These are phyloP conservation scores for Fagus crenata DNA, from an alignment of 306 rosid genomes.

Conservation along the genomic window DNA sequence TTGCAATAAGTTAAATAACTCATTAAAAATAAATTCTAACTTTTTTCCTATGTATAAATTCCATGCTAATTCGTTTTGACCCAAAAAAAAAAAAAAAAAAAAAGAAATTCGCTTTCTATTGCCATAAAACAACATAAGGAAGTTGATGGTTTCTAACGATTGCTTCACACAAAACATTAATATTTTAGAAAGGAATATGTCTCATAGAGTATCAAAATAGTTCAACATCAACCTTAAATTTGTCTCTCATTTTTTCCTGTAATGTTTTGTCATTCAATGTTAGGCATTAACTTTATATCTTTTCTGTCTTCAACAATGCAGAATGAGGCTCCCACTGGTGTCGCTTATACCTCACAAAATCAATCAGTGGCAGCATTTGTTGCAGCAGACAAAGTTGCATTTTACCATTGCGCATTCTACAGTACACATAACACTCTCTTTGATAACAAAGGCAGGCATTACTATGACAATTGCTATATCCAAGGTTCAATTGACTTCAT, in stretches of 20 bases:
- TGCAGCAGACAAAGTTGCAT: slow-evolving; percentile 69
- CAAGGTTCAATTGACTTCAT: slow-evolving; percentile 93
- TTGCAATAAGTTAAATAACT: no score
- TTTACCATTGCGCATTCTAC: slow-evolving; percentile 82
- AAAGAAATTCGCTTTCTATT: no score
- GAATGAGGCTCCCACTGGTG: slow-evolving; percentile 99
- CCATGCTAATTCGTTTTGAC: no score
- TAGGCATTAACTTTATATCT: not conserved
- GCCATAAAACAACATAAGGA: no score
- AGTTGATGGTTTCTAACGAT: no score
- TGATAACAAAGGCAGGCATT: slow-evolving; percentile 87
- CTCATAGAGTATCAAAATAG: no score
- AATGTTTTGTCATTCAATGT: no score
- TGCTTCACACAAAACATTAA: no score
- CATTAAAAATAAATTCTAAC: no score
- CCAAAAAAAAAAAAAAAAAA: no score
- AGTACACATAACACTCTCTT: slow-evolving; percentile 94
- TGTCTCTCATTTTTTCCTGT: not conserved
- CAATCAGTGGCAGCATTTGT: slow-evolving; percentile 93
- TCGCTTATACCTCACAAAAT: slow-evolving; percentile 89
- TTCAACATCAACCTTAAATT: not conserved
- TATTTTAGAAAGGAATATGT: no score
- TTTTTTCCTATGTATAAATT: no score
- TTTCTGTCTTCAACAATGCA: slow-evolving; percentile 13
- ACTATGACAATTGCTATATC: slow-evolving; percentile 68